Conservation (phyloP, 495 filamentous ascomycete species). For the Aspergillus indologenus region DNA sequence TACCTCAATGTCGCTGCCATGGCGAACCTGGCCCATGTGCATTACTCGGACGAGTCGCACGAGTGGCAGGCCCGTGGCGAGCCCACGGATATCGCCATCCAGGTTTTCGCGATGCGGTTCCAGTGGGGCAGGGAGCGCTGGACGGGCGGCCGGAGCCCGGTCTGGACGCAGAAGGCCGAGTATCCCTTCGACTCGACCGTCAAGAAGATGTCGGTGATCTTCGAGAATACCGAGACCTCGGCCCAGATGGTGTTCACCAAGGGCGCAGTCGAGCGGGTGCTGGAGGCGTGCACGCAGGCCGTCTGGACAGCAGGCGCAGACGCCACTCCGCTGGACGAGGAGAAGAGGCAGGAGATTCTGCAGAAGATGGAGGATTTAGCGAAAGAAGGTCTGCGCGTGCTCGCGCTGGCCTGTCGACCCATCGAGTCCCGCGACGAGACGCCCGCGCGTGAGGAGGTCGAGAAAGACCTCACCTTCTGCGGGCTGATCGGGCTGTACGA, state of each 20-base stretch:
- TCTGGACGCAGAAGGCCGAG: constrained; percentile 58
- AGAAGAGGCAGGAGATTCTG: constrained; percentile 48
- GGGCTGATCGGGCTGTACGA: constrained; percentile 73
- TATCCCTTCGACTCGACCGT: constrained; percentile 66
- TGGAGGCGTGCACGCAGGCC: constrained; percentile 63
- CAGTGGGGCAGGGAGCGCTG: constrained; percentile 54
- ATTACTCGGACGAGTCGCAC: constrained; percentile 39
- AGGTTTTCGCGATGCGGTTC: constrained; percentile 65
- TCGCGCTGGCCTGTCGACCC: constrained; percentile 54
- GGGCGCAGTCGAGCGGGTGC: constrained; percentile 74
- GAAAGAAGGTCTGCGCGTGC: constrained; percentile 61
- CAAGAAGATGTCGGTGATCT: constrained; percentile 69
- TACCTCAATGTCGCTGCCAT: constrained; percentile 62
- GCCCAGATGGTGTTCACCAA: constrained; percentile 62
- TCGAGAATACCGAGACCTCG: constrained; percentile 32
- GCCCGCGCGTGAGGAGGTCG: constrained; percentile 55
- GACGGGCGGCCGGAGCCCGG: constrained; percentile 47
- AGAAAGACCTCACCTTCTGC: constrained; percentile 57
- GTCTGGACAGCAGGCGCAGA: constrained; percentile 38
- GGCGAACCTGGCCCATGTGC: constrained; percentile 62
- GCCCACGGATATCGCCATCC: constrained; percentile 68
- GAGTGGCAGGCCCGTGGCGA: constrained; percentile 63
- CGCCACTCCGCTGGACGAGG: constrained; percentile 39
- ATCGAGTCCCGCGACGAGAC: constrained; percentile 31
- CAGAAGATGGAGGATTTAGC: constrained; percentile 64